Base-by-base conservation (phyloP, 2,329 filamentous ascomycete genomes). In the Phialophora tarda region DNA sequence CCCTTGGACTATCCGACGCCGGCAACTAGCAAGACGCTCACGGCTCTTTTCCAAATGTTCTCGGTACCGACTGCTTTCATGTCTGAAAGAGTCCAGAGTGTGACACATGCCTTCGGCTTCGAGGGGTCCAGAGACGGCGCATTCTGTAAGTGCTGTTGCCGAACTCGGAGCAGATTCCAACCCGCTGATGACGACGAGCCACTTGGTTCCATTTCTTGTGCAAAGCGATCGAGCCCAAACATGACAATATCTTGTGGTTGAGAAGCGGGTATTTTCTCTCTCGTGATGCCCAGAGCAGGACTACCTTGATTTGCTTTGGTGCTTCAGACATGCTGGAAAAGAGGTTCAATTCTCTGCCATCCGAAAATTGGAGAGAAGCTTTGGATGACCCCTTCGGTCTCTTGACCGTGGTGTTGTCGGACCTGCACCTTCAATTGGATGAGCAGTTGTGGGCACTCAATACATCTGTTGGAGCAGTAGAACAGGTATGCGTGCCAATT, bases 371-470 rank as follows among this genome's bases (percentile, higher is more conserved):
- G 64, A n/a, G 48, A 17, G 32, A 23, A n/a, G 44, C 55, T n/a
- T 24, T 59, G 11, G 32, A 41, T 7, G 53, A 64, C 28, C 60
- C 64, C 23, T 59, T 63, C 59, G n/a, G 44, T 47, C 41, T 66
- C 21, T 59, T 62, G 12, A 51, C 32, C 12, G 48, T 64, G 23
- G 61, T 66, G 17, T 61, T 66, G 48, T 32, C 38, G 30, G 64
- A 66, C 12, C 60, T 66, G 11, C 57, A 61, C 11, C 32, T 54
- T 23, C 59, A 63, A 28, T 47, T 66, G 23, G 64, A 66, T 28
- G 64, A 57, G 30, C 53, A 63, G 47, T 38, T 63, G 14, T 66
- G 64, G 64, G 28, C 54, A 14, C 56, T 64, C 24, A 64, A 60
- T 34, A 34, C 32, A n/a, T 30, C 30, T 41, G 54, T 64, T 32